Conservation (phyloP, 108 stramenopile species). For the Fistulifera solaris region DNA sequence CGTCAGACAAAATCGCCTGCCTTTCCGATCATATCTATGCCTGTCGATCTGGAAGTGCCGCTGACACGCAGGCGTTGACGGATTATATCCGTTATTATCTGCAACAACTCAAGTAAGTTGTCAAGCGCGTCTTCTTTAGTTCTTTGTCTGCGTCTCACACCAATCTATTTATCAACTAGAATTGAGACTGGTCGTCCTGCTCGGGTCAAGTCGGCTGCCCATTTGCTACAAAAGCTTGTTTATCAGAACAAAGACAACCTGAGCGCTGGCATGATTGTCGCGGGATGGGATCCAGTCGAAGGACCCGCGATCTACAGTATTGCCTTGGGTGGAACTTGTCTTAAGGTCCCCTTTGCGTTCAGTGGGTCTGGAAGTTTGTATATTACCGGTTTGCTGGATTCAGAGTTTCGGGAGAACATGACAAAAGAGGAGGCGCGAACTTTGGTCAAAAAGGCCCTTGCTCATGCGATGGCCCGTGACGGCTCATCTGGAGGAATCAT, state of each 20-base stretch:
- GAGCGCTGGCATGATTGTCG: slow-evolving; percentile 94
- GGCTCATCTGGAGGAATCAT: slow-evolving; percentile 95
- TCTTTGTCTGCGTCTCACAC: not conserved
- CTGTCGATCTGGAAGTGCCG: slow-evolving; percentile 92
- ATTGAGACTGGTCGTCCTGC: slow-evolving; percentile 84
- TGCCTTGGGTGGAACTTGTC: slow-evolving; percentile 87
- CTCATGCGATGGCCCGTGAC: slow-evolving; percentile 98
- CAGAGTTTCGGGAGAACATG: slow-evolving; percentile 76
- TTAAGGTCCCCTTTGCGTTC: slow-evolving; percentile 88
- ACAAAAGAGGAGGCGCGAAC: slow-evolving; percentile 75
- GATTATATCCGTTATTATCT: slow-evolving; percentile 88
- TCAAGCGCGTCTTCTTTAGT: not conserved
- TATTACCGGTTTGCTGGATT: slow-evolving; percentile 88
- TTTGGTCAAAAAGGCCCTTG: slow-evolving; percentile 78
- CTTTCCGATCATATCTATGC: slow-evolving; percentile 90
- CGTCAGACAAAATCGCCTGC: slow-evolving; percentile 90
- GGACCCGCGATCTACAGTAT: slow-evolving; percentile 84
- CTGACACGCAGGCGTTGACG: slow-evolving; percentile 94
- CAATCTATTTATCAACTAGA: slow-evolving; percentile 16
- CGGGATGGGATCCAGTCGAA: slow-evolving; percentile 92
- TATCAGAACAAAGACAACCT: slow-evolving; percentile 96
- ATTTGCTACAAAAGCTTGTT: slow-evolving; percentile 73
- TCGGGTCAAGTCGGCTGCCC: slow-evolving; percentile 86
- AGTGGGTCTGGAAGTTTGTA: slow-evolving; percentile 91
- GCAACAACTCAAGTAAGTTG: slow-evolving; percentile 61